phyloP scores from a whole-genome alignment of 148 eudicot species.

The Drosera capensis region DNA sequence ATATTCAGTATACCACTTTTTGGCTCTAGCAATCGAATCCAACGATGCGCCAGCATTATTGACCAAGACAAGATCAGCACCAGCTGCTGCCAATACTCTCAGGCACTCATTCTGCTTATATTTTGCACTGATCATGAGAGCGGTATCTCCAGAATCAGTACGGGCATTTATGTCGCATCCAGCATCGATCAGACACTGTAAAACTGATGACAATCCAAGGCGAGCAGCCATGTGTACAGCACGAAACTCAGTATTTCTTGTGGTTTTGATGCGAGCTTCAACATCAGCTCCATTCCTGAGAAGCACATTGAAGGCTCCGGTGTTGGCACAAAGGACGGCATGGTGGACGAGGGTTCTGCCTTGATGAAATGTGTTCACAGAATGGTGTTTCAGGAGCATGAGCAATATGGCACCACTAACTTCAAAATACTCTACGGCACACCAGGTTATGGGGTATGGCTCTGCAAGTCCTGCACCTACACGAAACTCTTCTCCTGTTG shows the following conservation, averaged over 20 bases:
- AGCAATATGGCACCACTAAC: slow-evolving; percentile 47
- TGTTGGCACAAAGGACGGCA: slow-evolving; percentile 63
- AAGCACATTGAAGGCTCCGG: slow-evolving; percentile 33
- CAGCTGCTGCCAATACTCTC: slow-evolving; percentile 33
- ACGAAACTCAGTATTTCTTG: slow-evolving; percentile 20
- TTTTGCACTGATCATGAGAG: slow-evolving; percentile 47
- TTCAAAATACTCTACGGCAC: slow-evolving; percentile 63
- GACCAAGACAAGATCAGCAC: slow-evolving; percentile 69
- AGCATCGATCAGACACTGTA: slow-evolving; percentile 34
- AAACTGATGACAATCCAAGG: slow-evolving; percentile 30
- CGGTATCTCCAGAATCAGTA: slow-evolving; percentile 53
- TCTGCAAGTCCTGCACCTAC: not conserved
- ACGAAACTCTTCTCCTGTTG: not conserved
- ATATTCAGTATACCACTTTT: slow-evolving; percentile 34
- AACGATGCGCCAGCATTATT: slow-evolving; percentile 30
- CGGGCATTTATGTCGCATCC: slow-evolving; percentile 56
- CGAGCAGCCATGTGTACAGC: slow-evolving; percentile 77
- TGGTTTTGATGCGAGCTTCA: slow-evolving; percentile 36
- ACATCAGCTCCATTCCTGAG: slow-evolving; percentile 35
- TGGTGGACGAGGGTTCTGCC: slow-evolving; percentile 86
- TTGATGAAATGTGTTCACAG: slow-evolving; percentile 24
- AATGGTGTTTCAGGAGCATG: slow-evolving; percentile 34
- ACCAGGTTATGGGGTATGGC: not conserved
- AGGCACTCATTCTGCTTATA: slow-evolving; percentile 48
- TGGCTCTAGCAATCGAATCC: slow-evolving; percentile 22